Percentiles rank a stretch among this genome's conserved stretches.
Evolutionary conservation across 306 rosid species (phyloP).

Genomic region (Albizia julibrissin): DNA sequence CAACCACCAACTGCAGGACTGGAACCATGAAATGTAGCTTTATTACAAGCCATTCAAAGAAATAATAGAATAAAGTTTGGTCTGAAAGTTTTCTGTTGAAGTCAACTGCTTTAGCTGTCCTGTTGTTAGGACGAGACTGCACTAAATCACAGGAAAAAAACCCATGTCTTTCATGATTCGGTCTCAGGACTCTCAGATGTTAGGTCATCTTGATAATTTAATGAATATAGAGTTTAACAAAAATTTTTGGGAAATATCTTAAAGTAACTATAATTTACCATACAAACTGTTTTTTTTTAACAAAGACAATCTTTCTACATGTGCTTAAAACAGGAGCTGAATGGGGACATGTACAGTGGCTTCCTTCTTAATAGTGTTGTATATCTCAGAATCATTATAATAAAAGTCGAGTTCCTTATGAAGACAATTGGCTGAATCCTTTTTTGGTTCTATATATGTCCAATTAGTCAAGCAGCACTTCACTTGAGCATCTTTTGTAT

Average conservation of each 20-base stretch:
- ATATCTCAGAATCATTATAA: too few relatives aligned
- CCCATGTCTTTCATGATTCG: neutral
- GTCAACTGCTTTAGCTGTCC: neutral
- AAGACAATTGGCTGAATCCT: neutral
- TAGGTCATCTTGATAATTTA: neutral
- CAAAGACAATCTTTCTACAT: too few relatives aligned
- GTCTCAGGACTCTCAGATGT: neutral
- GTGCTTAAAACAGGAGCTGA: too few relatives aligned
- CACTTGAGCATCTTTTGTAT: neutral
- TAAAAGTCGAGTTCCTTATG: neutral
- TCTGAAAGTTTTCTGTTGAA: neutral
- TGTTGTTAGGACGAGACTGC: neutral
- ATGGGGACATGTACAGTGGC: too few relatives aligned
- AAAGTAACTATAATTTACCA: too few relatives aligned
- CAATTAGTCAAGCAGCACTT: neutral
- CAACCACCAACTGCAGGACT: neutral
- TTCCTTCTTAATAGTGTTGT: too few relatives aligned
- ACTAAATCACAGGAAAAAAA: neutral
- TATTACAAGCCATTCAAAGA: constrained; percentile 3
- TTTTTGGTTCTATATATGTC: neutral
- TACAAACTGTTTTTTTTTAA: too few relatives aligned
- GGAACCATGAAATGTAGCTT: neutral
- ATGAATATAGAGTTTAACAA: too few relatives aligned
- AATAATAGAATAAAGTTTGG: neutral
- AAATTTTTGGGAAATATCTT: too few relatives aligned